A percentile compares a stretch with the other conserved stretches of the same genome.
Conservation (phyloP, 148 eudicot species). For the Hydrangea macrophylla region DNA sequence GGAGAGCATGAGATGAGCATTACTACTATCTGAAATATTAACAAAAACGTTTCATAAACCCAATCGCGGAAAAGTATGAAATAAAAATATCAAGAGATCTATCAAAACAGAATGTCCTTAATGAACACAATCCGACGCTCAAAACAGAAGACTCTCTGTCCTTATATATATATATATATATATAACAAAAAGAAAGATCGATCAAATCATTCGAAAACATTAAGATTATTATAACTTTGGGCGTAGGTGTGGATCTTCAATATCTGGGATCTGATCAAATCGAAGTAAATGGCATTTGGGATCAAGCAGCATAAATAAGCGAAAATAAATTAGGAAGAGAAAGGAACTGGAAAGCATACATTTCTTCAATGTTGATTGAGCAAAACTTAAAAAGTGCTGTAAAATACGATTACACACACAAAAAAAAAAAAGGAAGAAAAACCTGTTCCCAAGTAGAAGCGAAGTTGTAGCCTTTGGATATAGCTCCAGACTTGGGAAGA, state of each 20-base stretch:
- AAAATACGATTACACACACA: neutral
- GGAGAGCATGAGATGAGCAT: neutral
- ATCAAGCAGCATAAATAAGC: neutral
- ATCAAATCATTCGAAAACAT: neutral
- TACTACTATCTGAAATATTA: too few species aligned
- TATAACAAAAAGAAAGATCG: neutral
- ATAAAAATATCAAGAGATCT: too few species aligned
- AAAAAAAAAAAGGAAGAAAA: neutral
- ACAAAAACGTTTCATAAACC: neutral
- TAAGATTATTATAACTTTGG: neutral
- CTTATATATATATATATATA: too few species aligned
- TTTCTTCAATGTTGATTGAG: too few species aligned
- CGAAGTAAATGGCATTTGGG: neutral
- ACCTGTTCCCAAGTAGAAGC: slow-evolving; percentile 98
- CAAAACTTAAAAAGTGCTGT: too few species aligned
- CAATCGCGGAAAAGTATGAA: neutral
- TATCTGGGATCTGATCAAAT: neutral
- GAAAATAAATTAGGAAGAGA: neutral
- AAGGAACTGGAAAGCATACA: too few species aligned
- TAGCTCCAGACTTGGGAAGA: slow-evolving; percentile 66
- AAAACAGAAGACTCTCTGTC: neutral
- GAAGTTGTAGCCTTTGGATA: slow-evolving; percentile 83
- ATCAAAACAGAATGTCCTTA: neutral
- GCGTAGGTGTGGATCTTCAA: neutral
- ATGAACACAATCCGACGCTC: neutral